Evolutionary conservation across 345 rosid species (phyloP).

Genomic region (Eucalyptus guilfoylei): DNA sequence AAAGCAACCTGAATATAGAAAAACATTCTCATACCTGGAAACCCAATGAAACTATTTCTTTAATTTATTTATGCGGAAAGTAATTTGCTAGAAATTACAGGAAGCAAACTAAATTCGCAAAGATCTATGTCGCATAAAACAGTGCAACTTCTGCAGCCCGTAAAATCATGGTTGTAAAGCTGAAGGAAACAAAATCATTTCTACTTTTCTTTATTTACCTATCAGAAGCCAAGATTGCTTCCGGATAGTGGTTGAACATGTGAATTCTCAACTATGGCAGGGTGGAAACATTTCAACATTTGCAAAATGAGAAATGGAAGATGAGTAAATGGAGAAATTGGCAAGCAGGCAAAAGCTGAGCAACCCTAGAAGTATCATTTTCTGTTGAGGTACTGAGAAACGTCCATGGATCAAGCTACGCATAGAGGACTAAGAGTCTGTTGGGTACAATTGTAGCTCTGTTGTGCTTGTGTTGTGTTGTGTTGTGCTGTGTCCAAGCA

Average conservation of each 20-base stretch:
- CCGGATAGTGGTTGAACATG: background rate
- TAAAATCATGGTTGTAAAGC: background rate
- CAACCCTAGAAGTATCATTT: background rate
- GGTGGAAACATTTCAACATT: background rate
- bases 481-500: background rate
- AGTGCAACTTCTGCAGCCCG: background rate
- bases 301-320: background rate
- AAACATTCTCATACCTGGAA: background rate
- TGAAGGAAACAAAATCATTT: background rate
- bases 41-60: background rate
- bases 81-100: background rate
- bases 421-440: background rate
- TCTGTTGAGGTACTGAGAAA: background rate
- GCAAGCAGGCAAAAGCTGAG: background rate
- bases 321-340: background rate
- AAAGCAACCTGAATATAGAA: background rate
- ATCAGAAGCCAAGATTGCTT: background rate
- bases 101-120: background rate
- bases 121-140: background rate
- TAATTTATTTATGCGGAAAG: background rate
- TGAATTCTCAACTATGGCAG: background rate
- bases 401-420: background rate
- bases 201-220: background rate
- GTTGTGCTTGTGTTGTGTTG: background rate
- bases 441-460: background rate